phyloP scores from a whole-genome alignment of 2,329 filamentous ascomycete genomes.

The Fusarium mexicanum region DNA sequence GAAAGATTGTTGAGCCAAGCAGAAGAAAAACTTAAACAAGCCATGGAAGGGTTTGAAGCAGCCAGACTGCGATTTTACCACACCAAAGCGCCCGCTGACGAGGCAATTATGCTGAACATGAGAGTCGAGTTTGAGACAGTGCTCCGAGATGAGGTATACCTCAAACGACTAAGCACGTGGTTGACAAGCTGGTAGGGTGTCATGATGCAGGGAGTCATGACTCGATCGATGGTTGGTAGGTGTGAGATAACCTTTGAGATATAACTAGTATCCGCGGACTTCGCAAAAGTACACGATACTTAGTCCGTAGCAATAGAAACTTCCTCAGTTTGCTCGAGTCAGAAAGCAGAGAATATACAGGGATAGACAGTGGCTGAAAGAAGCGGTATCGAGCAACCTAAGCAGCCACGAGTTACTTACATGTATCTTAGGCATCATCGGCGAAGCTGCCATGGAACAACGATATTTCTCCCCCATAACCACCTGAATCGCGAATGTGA shows the following conservation, averaged over 20 bases:
- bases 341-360: conserved; percentile 14
- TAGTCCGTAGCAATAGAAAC: neutral
- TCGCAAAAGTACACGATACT: conserved; percentile 28
- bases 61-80: conserved; percentile 25
- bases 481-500: conserved; percentile 33
- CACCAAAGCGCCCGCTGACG: conserved; percentile 19
- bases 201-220: conserved; percentile 8
- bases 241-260: conserved; percentile 3
- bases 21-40: conserved; percentile 19
- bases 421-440: neutral
- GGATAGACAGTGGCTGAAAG: conserved; percentile 9
- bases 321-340: conserved; percentile 23
- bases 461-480: conserved; percentile 11
- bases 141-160: conserved; percentile 32
- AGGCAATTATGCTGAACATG: conserved; percentile 19
- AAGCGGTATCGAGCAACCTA: conserved; percentile 14
- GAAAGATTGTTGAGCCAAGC: conserved; percentile 7
- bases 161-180: conserved; percentile 37
- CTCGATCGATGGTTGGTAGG: conserved; percentile 3
- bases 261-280: neutral
- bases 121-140: conserved; percentile 38
- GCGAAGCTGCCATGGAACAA: conserved; percentile 20
- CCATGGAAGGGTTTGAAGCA: conserved; percentile 16
- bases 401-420: conserved; percentile 12
- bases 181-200: conserved; percentile 38